Percentiles rank a stretch among this genome's conserved stretches.
phyloP scores from a whole-genome alignment of 306 rosid species.

The Cajanus cajan region DNA sequence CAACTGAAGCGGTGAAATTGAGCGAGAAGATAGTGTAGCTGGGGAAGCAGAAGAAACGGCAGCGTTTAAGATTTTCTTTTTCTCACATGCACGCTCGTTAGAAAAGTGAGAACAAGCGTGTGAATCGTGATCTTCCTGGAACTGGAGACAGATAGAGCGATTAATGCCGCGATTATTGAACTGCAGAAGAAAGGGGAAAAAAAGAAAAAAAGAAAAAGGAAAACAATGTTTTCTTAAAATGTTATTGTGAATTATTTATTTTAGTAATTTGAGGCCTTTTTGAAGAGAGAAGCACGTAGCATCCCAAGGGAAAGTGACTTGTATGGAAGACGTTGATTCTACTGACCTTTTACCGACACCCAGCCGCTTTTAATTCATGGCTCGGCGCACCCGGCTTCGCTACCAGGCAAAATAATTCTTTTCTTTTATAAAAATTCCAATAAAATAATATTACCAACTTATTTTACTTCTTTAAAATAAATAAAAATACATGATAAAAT shows the following conservation, averaged over 20 bases:
- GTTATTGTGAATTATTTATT: neutral
- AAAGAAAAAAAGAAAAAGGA: neutral
- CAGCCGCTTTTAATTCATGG: neutral
- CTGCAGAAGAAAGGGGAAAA: neutral
- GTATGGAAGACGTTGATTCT: conserved; percentile 30
- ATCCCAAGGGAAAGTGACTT: conserved; percentile 28
- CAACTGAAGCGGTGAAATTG: conserved; percentile 16
- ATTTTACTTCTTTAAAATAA: too few species aligned
- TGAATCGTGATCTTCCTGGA: conserved; percentile 30
- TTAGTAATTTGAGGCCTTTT: neutral
- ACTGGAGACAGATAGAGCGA: neutral
- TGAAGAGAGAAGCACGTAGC: conserved; percentile 29
- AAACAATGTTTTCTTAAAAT: neutral
- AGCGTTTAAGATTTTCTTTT: neutral
- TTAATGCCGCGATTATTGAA: neutral
- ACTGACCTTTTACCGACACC: conserved; percentile 42
- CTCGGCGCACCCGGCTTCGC: neutral
- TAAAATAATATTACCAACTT: too few species aligned
- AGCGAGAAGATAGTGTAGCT: too few species aligned
- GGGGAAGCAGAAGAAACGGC: conserved; percentile 12
- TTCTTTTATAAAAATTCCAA: too few species aligned
- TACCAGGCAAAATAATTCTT: too few species aligned
- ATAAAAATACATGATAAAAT: neutral
- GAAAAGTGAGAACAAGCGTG: conserved; percentile 23
- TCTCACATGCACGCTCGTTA: neutral